A percentile compares a stretch with the other conserved stretches of the same genome.
Evolutionary conservation across 257 asterid species (phyloP).

Genomic region (Nemophila menziesii): DNA sequence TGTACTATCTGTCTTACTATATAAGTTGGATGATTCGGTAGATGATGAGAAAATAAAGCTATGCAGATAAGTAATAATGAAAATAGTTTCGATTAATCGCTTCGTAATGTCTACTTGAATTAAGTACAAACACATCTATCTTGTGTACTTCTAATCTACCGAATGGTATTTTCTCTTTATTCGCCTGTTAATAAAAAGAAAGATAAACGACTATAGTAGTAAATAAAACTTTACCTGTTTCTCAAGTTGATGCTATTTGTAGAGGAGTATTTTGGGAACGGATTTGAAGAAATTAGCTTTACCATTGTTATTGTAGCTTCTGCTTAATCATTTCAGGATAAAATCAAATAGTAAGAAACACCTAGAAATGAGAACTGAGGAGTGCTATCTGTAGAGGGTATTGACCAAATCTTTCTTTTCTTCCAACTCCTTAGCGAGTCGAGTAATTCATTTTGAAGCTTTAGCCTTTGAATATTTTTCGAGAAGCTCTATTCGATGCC

Average conservation of each 20-base stretch:
- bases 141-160: constrained; percentile 75
- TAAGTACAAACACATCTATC: constrained; percentile 81
- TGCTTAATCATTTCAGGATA: too few relatives aligned
- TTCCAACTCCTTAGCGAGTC: constrained; percentile 60
- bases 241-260: constrained; percentile 73
- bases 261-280: too few relatives aligned
- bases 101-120: constrained; percentile 61
- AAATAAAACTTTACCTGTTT: too few relatives aligned
- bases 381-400: too few relatives aligned
- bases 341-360: too few relatives aligned
- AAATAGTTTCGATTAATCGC: constrained; percentile 74
- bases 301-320: too few relatives aligned
- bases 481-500: constrained; percentile 54
- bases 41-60: constrained; percentile 69
- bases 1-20: constrained; percentile 91
- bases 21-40: constrained; percentile 53
- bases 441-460: constrained; percentile 47
- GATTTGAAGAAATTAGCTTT: too few relatives aligned
- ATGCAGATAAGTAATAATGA: constrained; percentile 69
- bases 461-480: constrained; percentile 70
- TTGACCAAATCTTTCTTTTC: constrained; percentile 74
- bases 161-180: constrained; percentile 85
- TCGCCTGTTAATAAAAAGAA: constrained; percentile 35
- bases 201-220: background rate
- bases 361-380: too few relatives aligned